Evolutionary conservation across 352 stramenopile species (phyloP).

Genomic region (Phytophthora gonapodyides): DNA sequence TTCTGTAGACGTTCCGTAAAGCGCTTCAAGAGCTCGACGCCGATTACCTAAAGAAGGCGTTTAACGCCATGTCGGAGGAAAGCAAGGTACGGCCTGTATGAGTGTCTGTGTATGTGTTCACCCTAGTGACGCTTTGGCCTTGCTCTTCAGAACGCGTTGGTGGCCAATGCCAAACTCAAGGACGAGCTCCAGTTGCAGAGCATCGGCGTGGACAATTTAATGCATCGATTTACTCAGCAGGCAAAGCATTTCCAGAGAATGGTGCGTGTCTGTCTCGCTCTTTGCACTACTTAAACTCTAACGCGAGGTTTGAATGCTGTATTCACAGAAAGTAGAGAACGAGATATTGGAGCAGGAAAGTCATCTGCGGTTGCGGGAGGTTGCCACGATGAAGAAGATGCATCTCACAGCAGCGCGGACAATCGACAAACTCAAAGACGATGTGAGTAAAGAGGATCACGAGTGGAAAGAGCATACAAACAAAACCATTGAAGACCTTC

Average conservation of each 20-base stretch:
- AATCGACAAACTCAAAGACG: slow-evolving; percentile 68
- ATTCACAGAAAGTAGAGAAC: slow-evolving; percentile 73
- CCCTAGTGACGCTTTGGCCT: neutral
- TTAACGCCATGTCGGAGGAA: slow-evolving; percentile 82
- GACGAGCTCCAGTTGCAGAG: slow-evolving; percentile 79
- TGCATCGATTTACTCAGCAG: slow-evolving; percentile 74
- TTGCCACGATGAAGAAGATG: slow-evolving; percentile 65
- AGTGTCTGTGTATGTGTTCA: neutral
- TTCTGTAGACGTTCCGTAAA: slow-evolving; percentile 67
- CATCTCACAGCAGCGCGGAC: slow-evolving; percentile 56
- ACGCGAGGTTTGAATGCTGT: neutral
- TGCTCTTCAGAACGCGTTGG: slow-evolving; percentile 59
- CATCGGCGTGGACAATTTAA: slow-evolving; percentile 82
- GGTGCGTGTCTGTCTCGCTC: slow-evolving; percentile 30
- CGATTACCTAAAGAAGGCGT: slow-evolving; percentile 82
- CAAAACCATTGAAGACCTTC: slow-evolving; percentile 61
- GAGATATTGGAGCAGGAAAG: slow-evolving; percentile 78
- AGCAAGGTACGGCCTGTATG: slow-evolving; percentile 53
- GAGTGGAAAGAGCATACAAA: slow-evolving; percentile 57
- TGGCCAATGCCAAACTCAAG: slow-evolving; percentile 82
- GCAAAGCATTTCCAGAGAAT: slow-evolving; percentile 72
- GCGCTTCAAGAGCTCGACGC: slow-evolving; percentile 75
- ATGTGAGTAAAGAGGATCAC: slow-evolving; percentile 52
- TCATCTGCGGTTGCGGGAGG: slow-evolving; percentile 61
- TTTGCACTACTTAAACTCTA: neutral